Evolutionary conservation across 306 rosid genomes (phyloP).

Genomic region (barrel medic (Medicago truncatula)): MtrunA17r5.0-ANR NC_053042.1:10109501-10110000

Average conservation of each 20-base stretch:
- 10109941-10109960: neutral
- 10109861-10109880: no score
- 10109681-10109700: no score
- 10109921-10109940: no score
- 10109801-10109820: no score
- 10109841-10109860: neutral
- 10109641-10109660: no score
- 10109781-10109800: no score
- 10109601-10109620: conserved; percentile 67
- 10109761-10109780: no score
- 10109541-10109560: conserved; percentile 80
- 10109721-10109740: neutral
- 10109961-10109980: neutral
- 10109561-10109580: conserved; percentile 58
- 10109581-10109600: conserved; percentile 97
- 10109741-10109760: neutral
- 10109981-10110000: no score
- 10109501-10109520: conserved; percentile 76
- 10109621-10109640: no score
- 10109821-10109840: neutral
- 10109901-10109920: no score
- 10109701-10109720: neutral
- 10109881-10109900: no score
- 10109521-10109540: conserved; percentile 71
- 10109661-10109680: neutral